Percentiles rank a stretch among this genome's conserved stretches.
These are phyloP conservation scores for Colletotrichum cordylinicola DNA, from an alignment of 2,329 filamentous ascomycete species.

Conservation along the genomic window DNA sequence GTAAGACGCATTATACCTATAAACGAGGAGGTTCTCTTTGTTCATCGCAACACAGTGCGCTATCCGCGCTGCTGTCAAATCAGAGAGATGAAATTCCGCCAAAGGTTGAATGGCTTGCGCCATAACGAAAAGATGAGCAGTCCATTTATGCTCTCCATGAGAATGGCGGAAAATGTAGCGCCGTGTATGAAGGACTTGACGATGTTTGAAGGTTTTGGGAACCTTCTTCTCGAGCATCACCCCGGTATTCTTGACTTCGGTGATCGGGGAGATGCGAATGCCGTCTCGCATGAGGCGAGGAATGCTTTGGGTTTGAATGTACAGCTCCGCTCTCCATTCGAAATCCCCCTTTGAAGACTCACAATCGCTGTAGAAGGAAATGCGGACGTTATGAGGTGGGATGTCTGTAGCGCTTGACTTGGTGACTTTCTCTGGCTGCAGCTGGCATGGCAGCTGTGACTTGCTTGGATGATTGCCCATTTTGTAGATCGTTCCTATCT, in stretches of 20 bases:
- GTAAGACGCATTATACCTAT: neutral
- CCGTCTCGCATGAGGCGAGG: neutral
- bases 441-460: neutral
- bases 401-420: neutral
- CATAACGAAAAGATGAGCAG: neutral
- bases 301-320: neutral
- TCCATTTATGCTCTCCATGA: neutral
- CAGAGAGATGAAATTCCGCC: neutral
- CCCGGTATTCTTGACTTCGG: neutral
- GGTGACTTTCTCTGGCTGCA: neutral
- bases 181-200: neutral
- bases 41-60: neutral
- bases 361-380: neutral
- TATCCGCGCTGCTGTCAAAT: neutral
- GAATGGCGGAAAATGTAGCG: neutral
- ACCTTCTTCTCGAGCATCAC: neutral
- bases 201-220: neutral
- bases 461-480: neutral
- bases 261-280: neutral
- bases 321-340: neutral
- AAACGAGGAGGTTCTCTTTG: neutral
- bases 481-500: neutral
- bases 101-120: neutral
- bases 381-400: neutral
- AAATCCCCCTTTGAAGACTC: neutral